Evolutionary conservation across 2,329 filamentous ascomycete genomes (phyloP), one percentile per base, ranked within the genome.

Genomic region (Xylaria digitata): DNA sequence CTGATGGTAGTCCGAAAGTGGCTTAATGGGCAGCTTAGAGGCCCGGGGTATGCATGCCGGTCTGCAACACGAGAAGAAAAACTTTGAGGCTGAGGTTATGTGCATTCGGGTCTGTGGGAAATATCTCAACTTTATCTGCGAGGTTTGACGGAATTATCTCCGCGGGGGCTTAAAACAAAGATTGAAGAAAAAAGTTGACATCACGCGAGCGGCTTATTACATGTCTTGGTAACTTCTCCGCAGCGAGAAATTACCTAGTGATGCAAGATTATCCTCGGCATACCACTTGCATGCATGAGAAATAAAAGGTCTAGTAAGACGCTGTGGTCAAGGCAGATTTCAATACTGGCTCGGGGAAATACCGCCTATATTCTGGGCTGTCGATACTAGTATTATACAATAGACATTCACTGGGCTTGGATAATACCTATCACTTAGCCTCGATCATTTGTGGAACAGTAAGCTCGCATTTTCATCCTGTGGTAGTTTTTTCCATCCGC

Each of bases 1-100:
- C 65, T 65, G 65, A 45, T 46, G 15, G 30, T n/a, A 58, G 57
- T 57, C 65, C 57, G 11, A 64, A 58, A 67, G 32, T 30, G 65
- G 61, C 42, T 48, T 52, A 60, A 53, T 13, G 64, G 26, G 30
- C 21, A 52, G 50, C 52, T 63, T 15, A 21, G 50, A 34, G 45
- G 55, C 32, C 61, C 32, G n/a, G 50, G 50, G 34, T 57, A 52
- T 21, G 15, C 19, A 6, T 30, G 32, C 7, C 26, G 15, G n/a
- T 26, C 7, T 46, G 43, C 23, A n/a, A 21, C 17, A n/a, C 9
- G 34, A 6, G 32, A 13, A 26, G 32, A 34, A 56, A 45, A 15
- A 37, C 8, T 9, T 9, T 17, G 6, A 61, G 21, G 49, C 50
- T 49, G 8, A 19, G 9, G 37, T 23, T 15, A n/a, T 26, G 6